Evolutionary conservation across 352 stramenopile species (phyloP).

Genomic region (Chrysophaeum taylorii): DNA sequence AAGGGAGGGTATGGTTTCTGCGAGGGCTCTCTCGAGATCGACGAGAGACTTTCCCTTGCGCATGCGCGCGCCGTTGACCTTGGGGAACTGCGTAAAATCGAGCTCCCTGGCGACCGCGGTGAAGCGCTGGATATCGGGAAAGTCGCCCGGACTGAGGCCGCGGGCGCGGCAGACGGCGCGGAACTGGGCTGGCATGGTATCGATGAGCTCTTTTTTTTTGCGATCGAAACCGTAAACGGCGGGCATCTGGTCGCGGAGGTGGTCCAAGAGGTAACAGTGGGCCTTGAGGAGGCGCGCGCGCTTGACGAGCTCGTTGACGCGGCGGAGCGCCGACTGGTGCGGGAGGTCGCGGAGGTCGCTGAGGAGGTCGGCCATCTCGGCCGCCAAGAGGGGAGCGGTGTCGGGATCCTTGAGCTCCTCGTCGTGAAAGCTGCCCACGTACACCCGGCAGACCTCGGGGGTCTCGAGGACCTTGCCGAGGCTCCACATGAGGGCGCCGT

Average conservation of each 20-base stretch:
- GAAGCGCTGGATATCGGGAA: constrained; percentile 18
- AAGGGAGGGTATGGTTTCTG: constrained; percentile 10
- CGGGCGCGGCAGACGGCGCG: not conserved
- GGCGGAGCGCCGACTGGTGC: constrained; percentile 71
- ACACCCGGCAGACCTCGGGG: constrained; percentile 95
- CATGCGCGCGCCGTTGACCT: constrained; percentile 14
- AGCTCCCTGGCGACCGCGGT: constrained; percentile 12
- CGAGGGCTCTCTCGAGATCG: constrained; percentile 18
- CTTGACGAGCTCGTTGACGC: constrained; percentile 83
- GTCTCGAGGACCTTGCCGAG: constrained; percentile 93
- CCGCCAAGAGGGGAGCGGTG: constrained; percentile 71
- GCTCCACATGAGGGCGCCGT: constrained; percentile 94
- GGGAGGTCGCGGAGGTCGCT: constrained; percentile 79
- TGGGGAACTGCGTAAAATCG: constrained; percentile 20
- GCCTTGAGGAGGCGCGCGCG: constrained; percentile 72
- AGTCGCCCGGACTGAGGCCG: constrained; percentile 12
- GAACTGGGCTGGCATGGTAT: constrained; percentile 12
- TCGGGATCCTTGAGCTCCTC: constrained; percentile 57
- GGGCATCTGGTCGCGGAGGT: constrained; percentile 24
- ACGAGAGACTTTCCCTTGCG: constrained; percentile 19
- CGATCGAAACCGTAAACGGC: constrained; percentile 24
- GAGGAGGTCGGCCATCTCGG: constrained; percentile 91
- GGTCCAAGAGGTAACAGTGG: constrained; percentile 19
- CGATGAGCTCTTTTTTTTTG: constrained; percentile 18
- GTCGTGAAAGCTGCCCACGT: constrained; percentile 97